These are phyloP conservation scores for Cucumis sativus DNA, from an alignment of 306 rosid genomes.

Conservation along the genomic window Cucumber_9930_V3 NC_026661.2:19672001-19672500, in stretches of 20 bases:
- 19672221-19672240: conserved; percentile 96
- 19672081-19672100: background rate
- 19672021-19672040: conserved; percentile 99
- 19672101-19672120: background rate
- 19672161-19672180: conserved; percentile 94
- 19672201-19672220: conserved; percentile 95
- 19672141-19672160: conserved; percentile 98
- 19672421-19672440: conserved; percentile 5
- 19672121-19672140: conserved; percentile 2
- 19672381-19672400: background rate
- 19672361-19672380: conserved; percentile 11
- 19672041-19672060: conserved; percentile 99
- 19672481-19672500: conserved; percentile 97
- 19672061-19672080: background rate
- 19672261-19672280: conserved; percentile 83
- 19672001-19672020: conserved; percentile 99
- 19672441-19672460: conserved; percentile 76
- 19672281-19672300: conserved; percentile 97
- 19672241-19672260: conserved; percentile 98
- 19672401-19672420: background rate
- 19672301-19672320: conserved; percentile 91
- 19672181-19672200: conserved; percentile 97
- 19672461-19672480: conserved; percentile 98
- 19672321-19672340: conserved; percentile 93
- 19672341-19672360: conserved; percentile 95